These are phyloP conservation scores for Iris pallida DNA, from an alignment of 116 monocot species.

Conservation along the genomic window DNA sequence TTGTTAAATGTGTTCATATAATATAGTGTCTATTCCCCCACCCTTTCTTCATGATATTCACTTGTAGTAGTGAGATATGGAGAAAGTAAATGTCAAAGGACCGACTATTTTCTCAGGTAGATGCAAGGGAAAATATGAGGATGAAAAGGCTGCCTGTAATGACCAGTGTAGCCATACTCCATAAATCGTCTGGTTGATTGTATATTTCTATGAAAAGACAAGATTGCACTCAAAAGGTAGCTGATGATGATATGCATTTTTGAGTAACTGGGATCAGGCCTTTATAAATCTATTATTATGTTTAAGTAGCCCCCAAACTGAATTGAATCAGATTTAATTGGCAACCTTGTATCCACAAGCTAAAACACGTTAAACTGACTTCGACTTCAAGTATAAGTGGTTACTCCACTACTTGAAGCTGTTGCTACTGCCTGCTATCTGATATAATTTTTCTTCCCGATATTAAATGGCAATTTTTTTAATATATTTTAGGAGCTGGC, in stretches of 20 bases:
- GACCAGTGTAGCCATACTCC: no score
- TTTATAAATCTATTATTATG: constrained; percentile 1
- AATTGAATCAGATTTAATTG: neutral
- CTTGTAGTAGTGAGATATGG: no score
- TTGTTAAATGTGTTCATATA: no score
- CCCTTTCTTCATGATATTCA: no score
- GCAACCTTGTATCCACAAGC: neutral
- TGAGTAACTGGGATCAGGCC: neutral
- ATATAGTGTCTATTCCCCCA: no score
- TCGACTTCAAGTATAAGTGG: neutral
- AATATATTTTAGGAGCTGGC: constrained; percentile 35
- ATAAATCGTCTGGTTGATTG: neutral
- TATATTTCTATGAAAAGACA: neutral
- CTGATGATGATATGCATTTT: neutral
- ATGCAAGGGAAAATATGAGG: no score
- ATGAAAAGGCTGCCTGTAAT: no score
- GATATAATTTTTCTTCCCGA: no score
- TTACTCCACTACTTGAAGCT: neutral
- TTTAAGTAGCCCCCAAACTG: neutral
- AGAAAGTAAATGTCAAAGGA: no score
- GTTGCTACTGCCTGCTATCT: neutral
- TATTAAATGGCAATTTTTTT: no score
- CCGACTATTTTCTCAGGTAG: no score
- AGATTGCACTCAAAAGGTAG: neutral
- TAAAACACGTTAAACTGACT: neutral